These are phyloP conservation scores for Ogataea trehaloabstinens DNA, from an alignment of 805 yeast species.

Conservation along the genomic window DNA sequence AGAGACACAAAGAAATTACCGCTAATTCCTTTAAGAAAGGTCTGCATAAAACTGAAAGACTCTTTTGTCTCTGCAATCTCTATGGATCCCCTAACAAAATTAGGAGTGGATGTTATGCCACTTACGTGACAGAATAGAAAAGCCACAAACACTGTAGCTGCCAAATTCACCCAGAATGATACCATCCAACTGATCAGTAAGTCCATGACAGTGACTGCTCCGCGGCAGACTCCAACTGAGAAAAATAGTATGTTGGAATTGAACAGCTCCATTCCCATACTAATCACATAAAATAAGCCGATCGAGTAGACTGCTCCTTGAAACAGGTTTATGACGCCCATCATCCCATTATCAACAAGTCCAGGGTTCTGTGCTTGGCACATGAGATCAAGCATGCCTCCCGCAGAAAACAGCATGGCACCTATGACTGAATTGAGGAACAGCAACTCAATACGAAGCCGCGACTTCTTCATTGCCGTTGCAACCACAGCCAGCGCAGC, in stretches of 20 bases:
- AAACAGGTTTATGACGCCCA: constrained; percentile 51
- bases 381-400: constrained; percentile 67
- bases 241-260: constrained; percentile 74
- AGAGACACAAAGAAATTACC: constrained; percentile 77
- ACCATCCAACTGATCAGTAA: constrained; percentile 62
- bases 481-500: constrained; percentile 84
- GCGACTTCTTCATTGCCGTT: constrained; percentile 78
- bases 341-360: constrained; percentile 37
- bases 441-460: constrained; percentile 60
- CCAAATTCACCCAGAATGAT: constrained; percentile 67
- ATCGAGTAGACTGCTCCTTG: constrained; percentile 68
- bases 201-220: constrained; percentile 68
- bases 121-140: constrained; percentile 62
- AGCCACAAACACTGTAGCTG: constrained; percentile 61
- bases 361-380: constrained; percentile 52
- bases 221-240: constrained; percentile 63
- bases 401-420: constrained; percentile 65
- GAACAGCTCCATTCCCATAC: constrained; percentile 72
- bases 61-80: constrained; percentile 44
- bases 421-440: constrained; percentile 65
- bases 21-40: constrained; percentile 66
- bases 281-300: constrained; percentile 71
- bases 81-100: constrained; percentile 47
- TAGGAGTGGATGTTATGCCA: constrained; percentile 41
- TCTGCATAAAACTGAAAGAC: constrained; percentile 52